Base-by-base conservation (phyloP, 2,329 filamentous ascomycete genomes). In the Apiospora pterosperma region DNA sequence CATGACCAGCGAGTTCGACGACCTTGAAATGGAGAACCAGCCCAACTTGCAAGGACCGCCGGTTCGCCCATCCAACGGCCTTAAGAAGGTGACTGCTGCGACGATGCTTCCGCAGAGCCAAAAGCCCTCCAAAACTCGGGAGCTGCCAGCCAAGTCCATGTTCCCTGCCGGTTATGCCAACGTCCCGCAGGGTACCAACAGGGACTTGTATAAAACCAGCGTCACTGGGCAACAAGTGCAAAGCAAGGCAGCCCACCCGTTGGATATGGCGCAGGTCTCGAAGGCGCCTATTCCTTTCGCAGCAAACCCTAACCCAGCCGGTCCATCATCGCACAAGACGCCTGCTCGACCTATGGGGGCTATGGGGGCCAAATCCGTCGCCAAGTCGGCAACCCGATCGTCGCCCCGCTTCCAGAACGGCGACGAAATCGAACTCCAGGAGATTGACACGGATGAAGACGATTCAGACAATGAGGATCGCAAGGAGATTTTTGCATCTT, bases 361-460 rank as follows among this genome's bases (percentile, higher is more conserved):
- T 55, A 76, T 74, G 42, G 77, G 77, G 58, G 74, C 79, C 65
- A 89, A 89, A 72, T 87, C 88, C 1, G 81, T 80, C 3, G 82
- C 82, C 65, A 92, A 91, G 71, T 83, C 85, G n/a, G 81, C 78
- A 2, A 78, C 85, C 21, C 85, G 88, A 69, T 90, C 91, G 36
- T 97, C 93, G 1, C 93, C 93, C 1, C 88, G 92, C 62, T 97
- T 96, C 79, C 91, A 90, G 67, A 95, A 93, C 70, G 93, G 94
- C 66, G 96, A 99, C 65, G 87, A 86, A 62, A 97, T 99, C 72
- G 91, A 96, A 69, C 87, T 99, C 3, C 95, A 96, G 0, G 96
- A 99, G 70, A 98, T 99, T 70, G 89, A 93, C 68, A 98, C 96
- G 1, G 96, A 99, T 75, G 94, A 97, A 72, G 92, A 97, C 65